These are phyloP conservation scores for Orbilia ellipsospora DNA, from an alignment of 2,329 filamentous ascomycete species.

Conservation along the genomic window DNA sequence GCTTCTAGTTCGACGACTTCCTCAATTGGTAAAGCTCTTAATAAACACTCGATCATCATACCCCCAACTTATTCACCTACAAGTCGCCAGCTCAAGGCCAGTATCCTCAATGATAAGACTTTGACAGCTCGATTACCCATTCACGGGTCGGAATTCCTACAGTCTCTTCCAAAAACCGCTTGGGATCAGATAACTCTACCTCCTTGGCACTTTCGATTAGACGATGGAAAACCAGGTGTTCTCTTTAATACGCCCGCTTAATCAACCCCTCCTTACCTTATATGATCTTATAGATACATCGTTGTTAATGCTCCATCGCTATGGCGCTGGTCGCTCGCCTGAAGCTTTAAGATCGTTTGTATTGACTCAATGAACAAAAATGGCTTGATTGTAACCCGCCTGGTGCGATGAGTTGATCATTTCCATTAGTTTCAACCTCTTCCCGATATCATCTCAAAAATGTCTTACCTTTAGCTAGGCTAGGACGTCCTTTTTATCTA, in stretches of 20 bases:
- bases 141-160: slow-evolving; percentile 18
- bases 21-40: slow-evolving; percentile 29
- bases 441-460: background rate
- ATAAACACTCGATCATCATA: background rate
- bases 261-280: too few relatives aligned
- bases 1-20: slow-evolving; percentile 16
- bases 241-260: background rate
- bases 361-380: background rate
- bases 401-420: slow-evolving; percentile 46
- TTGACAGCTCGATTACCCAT: slow-evolving; percentile 3
- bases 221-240: slow-evolving; percentile 24
- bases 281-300: too few relatives aligned
- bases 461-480: slow-evolving; percentile 16
- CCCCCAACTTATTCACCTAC: background rate
- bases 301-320: too few relatives aligned
- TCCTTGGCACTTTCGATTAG: slow-evolving; percentile 13
- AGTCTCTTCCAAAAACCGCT: slow-evolving; percentile 16
- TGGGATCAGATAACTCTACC: slow-evolving; percentile 36
- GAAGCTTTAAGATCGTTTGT: too few relatives aligned
- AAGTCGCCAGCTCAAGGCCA: slow-evolving; percentile 18
- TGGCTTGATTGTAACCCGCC: slow-evolving; percentile 40
- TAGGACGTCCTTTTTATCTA: background rate
- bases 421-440: background rate
- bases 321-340: too few relatives aligned
- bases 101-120: slow-evolving; percentile 19